Percentiles rank a stretch among this genome's conserved stretches.
phyloP scores from a whole-genome alignment of 768 basidiomycete genomes.

The Suillus lakei region DNA sequence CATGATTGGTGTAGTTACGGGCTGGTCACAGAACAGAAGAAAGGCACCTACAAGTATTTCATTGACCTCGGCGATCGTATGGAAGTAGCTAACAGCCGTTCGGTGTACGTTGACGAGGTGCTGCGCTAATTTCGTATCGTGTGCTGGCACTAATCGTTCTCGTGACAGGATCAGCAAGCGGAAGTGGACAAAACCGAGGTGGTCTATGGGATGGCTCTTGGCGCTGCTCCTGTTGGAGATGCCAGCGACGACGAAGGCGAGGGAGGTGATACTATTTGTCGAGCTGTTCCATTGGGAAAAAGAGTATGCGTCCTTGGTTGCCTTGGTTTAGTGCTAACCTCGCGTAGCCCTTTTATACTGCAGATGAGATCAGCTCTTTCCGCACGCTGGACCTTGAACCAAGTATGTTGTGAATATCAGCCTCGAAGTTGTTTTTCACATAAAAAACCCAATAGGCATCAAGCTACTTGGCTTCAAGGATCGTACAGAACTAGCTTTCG shows the following conservation, averaged over 20 bases:
- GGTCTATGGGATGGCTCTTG: conserved; percentile 40
- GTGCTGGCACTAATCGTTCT: conserved; percentile 9
- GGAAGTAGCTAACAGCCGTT: conserved; percentile 75
- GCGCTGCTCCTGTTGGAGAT: conserved; percentile 38
- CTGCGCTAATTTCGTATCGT: not conserved
- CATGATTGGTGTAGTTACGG: conserved; percentile 65
- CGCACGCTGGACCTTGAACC: conserved; percentile 81
- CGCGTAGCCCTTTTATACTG: conserved; percentile 77
- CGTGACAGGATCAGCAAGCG: conserved; percentile 30
- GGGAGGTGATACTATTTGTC: conserved; percentile 39
- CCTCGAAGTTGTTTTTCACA: not conserved
- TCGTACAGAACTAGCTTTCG: conserved; percentile 67
- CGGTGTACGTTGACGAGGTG: conserved; percentile 78
- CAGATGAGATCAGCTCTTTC: conserved; percentile 83
- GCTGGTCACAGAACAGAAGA: conserved; percentile 86
- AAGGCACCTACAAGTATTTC: conserved; percentile 82
- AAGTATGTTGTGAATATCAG: conserved; percentile 44
- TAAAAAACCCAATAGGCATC: conserved; percentile 54
- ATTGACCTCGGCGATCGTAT: conserved; percentile 75
- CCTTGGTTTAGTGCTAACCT: conserved; percentile 7
- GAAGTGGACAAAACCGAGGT: conserved; percentile 32
- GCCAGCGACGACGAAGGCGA: conserved; percentile 41
- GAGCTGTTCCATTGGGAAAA: conserved; percentile 54
- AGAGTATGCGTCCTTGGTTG: conserved; percentile 44
- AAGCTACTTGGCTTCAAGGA: conserved; percentile 94